Conservation (phyloP, 2,329 filamentous ascomycete species). For the Ascochyta fabae region DNA sequence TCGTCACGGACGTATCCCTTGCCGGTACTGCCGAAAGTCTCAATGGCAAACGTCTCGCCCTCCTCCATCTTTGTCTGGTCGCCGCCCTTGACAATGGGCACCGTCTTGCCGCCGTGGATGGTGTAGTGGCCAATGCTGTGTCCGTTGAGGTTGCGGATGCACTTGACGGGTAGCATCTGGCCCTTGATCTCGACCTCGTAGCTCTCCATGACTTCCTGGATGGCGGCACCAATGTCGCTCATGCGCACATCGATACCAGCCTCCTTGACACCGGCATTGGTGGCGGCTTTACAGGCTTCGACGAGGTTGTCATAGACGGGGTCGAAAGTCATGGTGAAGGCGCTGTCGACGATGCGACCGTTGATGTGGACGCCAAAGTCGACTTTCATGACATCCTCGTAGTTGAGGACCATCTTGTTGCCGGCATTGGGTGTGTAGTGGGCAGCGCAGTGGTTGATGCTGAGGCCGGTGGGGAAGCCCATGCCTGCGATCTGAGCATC, state of each 20-base stretch:
- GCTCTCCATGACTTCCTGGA: conserved; percentile 93
- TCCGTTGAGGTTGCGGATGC: conserved; percentile 85
- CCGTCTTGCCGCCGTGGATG: conserved; percentile 92
- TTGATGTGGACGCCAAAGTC: conserved; percentile 76
- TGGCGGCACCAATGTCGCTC: conserved; percentile 80
- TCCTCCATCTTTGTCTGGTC: conserved; percentile 98
- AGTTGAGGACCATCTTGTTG: conserved; percentile 73
- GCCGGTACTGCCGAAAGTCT: conserved; percentile 94
- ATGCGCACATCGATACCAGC: conserved; percentile 92
- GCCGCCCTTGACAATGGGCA: conserved; percentile 88
- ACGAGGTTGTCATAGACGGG: conserved; percentile 72
- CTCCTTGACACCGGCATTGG: conserved; percentile 79
- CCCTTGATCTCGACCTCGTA: conserved; percentile 87
- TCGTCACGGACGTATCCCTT: conserved; percentile 88
- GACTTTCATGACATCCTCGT: conserved; percentile 75
- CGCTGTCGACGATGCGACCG: conserved; percentile 73
- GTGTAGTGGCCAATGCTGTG: conserved; percentile 89
- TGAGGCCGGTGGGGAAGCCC: conserved; percentile 85
- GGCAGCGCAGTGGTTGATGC: conserved; percentile 83
- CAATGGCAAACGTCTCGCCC: conserved; percentile 92
- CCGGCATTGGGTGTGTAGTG: conserved; percentile 89
- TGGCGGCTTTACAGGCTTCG: conserved; percentile 70
- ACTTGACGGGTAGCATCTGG: conserved; percentile 78
- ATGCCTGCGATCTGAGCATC: conserved; percentile 80
- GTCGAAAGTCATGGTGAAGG: conserved; percentile 73